phyloP scores from a whole-genome alignment of 345 rosid genomes.

The Arabidopsis suecica region DNA sequence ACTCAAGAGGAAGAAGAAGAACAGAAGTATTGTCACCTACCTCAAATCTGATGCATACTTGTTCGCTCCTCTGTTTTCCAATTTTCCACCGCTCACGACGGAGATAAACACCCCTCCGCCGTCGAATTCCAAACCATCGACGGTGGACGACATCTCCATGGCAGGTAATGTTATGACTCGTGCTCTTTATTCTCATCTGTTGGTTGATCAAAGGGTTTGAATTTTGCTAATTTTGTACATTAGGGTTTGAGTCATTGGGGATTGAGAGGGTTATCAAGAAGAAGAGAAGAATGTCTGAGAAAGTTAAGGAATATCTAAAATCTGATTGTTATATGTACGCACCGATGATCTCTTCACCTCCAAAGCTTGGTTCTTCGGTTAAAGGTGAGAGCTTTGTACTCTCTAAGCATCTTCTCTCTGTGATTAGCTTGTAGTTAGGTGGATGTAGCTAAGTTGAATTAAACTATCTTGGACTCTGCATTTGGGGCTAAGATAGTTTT shows the following conservation, averaged over 20 bases:
- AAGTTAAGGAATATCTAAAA: conserved; percentile 52
- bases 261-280: conserved; percentile 33
- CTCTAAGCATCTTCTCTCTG: neutral
- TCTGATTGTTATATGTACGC: conserved; percentile 56
- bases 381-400: conserved; percentile 31
- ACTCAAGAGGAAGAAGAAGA: conserved; percentile 44
- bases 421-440: neutral
- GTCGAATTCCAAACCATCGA: conserved; percentile 26
- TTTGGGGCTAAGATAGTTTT: neutral
- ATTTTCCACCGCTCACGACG: neutral
- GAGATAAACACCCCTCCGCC: conserved; percentile 12
- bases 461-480: neutral
- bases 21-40: conserved; percentile 43
- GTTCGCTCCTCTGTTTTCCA: conserved; percentile 55
- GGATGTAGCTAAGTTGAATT: neutral
- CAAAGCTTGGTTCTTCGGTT: conserved; percentile 25
- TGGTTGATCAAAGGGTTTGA: conserved; percentile 1
- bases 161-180: conserved; percentile 22
- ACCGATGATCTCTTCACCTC: conserved; percentile 39
- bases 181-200: neutral
- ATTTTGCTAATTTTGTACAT: conserved; percentile 7
- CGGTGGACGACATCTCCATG: neutral
- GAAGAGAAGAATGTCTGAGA: conserved; percentile 43
- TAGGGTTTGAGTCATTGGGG: conserved; percentile 31
- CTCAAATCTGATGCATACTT: conserved; percentile 56